Conservation (phyloP, 1,139 yeast genomes). For the Debaryomyces sp. region DNA sequence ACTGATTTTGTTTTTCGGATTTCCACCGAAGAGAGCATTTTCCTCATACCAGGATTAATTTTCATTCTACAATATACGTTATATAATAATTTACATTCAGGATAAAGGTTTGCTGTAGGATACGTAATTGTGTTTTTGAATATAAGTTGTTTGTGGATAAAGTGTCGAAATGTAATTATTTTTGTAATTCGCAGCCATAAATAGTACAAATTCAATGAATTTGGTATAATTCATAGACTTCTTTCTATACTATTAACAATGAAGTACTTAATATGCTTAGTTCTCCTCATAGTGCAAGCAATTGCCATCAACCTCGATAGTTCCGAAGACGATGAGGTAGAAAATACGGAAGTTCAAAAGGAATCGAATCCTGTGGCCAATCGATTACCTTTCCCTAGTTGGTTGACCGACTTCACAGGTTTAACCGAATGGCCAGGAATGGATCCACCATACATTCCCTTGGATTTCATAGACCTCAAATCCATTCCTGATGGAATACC, state of each 20-base stretch:
- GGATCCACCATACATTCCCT: slow-evolving; percentile 84
- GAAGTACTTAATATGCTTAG: background rate
- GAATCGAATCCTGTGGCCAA: background rate
- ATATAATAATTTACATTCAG: background rate
- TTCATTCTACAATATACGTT: background rate
- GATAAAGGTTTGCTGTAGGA: background rate
- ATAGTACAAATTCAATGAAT: slow-evolving; percentile 3
- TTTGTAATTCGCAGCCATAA: slow-evolving; percentile 8
- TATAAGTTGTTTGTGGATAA: slow-evolving; percentile 1
- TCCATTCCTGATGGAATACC: slow-evolving; percentile 50
- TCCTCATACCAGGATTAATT: background rate
- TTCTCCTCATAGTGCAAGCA: background rate
- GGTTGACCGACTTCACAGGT: slow-evolving; percentile 80
- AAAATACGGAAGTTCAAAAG: background rate
- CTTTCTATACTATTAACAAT: background rate
- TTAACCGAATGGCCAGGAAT: slow-evolving; percentile 78
- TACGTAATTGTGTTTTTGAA: background rate
- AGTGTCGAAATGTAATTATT: background rate
- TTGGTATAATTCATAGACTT: background rate
- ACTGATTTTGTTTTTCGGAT: background rate
- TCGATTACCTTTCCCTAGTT: slow-evolving; percentile 63
- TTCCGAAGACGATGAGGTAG: background rate
- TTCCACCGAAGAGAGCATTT: background rate
- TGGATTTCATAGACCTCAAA: slow-evolving; percentile 65
- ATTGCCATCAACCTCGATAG: background rate